A percentile compares a stretch with the other conserved stretches of the same genome.
These are phyloP conservation scores for Backusella luteola DNA, from an alignment of 192 early-diverging fungal species.

Conservation along the genomic window DNA sequence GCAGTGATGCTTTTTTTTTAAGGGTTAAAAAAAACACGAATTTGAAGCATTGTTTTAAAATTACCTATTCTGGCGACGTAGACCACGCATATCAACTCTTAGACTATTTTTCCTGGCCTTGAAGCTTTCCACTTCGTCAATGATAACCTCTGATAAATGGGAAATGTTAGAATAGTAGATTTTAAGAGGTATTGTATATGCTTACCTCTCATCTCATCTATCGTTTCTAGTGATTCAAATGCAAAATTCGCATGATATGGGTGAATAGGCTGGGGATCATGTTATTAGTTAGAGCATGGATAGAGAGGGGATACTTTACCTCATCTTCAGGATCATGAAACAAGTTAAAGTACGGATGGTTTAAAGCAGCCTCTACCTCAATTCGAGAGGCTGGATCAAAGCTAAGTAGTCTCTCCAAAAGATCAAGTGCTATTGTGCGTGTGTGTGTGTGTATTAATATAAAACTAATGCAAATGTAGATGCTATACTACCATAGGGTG, in stretches of 20 bases:
- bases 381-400: constrained; percentile 88
- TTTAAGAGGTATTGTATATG: neutral
- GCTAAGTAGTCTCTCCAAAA: constrained; percentile 84
- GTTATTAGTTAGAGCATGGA: neutral
- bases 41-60: neutral
- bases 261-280: constrained; percentile 48
- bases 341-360: constrained; percentile 85
- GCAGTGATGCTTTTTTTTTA: neutral
- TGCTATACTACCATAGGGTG: constrained; percentile 43
- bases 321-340: constrained; percentile 45
- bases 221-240: constrained; percentile 67
- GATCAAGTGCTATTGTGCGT: constrained; percentile 64
- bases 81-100: constrained; percentile 5
- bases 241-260: constrained; percentile 67
- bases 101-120: constrained; percentile 14
- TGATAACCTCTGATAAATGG: constrained; percentile 1
- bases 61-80: constrained; percentile 18
- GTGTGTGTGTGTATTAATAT: neutral
- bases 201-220: constrained; percentile 74
- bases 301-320: neutral
- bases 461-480: neutral
- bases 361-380: constrained; percentile 84
- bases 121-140: constrained; percentile 16
- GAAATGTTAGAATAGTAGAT: neutral
- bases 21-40: no score